Base-by-base conservation (phyloP, 208 protist genomes). In the Phytomonas francai region DNA sequence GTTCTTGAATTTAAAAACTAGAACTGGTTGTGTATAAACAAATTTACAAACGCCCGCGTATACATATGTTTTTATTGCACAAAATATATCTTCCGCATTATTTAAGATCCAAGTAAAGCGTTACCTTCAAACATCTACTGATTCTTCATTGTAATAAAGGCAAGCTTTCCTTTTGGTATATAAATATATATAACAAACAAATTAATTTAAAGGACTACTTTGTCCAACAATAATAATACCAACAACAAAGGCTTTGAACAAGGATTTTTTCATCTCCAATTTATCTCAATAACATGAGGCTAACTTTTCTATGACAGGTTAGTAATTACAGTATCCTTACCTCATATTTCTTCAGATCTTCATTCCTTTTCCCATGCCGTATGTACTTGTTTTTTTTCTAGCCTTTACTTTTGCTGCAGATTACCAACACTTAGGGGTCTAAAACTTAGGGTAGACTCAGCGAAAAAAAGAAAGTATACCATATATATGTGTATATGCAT, bases 211-310 rank as follows among this genome's bases (percentile, higher is more conserved):
- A 27, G 7, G 31, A 56, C 56, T 64, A 2, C 19, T 14, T 39
- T 27, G 69, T 45, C 58, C 5, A 65, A 65, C 42, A 65, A 69
- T 58, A 66, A 58, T 22, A 39, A 64, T 16, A 49, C 19, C 63
- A 66, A 58, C 9, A 39, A 64, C 4, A 49, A 27, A 51, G 6
- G 4, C 42, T 67, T 59, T 56, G 45, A 25, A 54, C 19, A 54
- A 54, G 45, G 25, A 54, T 7, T 32, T 32, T 67, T 42, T 49
- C 16, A 59, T 67, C 31, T 59, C 29, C 27, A 6, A 59, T 42
- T 39, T 45, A 56, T 31, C 34, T 62, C 25, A 22, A 25, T 12
- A 49, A 49, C 39, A 54, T 22, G 19, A 54, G 19, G 0, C 5
- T 25, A 54, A 5, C 5, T 9, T 54, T 54, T 54, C 2, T 54